Evolutionary conservation across 345 rosid species (phyloP).

Genomic region (Murraya koenigii): DNA sequence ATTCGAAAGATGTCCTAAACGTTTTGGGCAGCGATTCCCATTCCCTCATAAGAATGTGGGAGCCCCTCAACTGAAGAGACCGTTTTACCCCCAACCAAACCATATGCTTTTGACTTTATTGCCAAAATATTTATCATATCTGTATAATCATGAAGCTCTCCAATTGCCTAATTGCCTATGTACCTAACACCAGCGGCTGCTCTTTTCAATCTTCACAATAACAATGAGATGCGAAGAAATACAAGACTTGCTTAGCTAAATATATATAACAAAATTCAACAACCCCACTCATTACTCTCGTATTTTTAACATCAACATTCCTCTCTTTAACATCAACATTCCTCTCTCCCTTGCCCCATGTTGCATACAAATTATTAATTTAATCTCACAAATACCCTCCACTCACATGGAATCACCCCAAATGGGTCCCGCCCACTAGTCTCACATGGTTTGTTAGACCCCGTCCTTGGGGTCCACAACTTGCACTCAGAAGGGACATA

Average conservation of each 20-base stretch:
- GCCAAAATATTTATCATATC: neutral
- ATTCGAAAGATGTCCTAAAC: conserved; percentile 5
- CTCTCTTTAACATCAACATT: conserved; percentile 12
- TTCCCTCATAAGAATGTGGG: neutral
- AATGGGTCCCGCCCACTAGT: conserved; percentile 15
- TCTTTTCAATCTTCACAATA: neutral
- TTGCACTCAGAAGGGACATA: too few species aligned
- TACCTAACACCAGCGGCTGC: neutral
- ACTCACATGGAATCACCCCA: conserved; percentile 9
- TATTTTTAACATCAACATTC: conserved; percentile 16
- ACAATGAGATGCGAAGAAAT: neutral
- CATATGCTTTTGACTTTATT: neutral
- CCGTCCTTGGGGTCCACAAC: neutral
- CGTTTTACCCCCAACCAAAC: neutral
- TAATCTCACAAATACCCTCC: conserved; percentile 20
- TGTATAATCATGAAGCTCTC: conserved; percentile 3
- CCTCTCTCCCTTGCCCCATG: neutral
- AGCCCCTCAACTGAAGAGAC: neutral
- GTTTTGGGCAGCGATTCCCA: conserved; percentile 14
- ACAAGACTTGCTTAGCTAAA: conserved; percentile 10
- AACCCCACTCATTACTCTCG: conserved; percentile 30
- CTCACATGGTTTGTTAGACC: conserved; percentile 13
- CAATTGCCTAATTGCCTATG: neutral
- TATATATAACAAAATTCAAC: conserved; percentile 28
- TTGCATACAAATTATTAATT: neutral